phyloP scores from a whole-genome alignment of 2,329 filamentous ascomycete species.

The Talaromyces sp. region DNA sequence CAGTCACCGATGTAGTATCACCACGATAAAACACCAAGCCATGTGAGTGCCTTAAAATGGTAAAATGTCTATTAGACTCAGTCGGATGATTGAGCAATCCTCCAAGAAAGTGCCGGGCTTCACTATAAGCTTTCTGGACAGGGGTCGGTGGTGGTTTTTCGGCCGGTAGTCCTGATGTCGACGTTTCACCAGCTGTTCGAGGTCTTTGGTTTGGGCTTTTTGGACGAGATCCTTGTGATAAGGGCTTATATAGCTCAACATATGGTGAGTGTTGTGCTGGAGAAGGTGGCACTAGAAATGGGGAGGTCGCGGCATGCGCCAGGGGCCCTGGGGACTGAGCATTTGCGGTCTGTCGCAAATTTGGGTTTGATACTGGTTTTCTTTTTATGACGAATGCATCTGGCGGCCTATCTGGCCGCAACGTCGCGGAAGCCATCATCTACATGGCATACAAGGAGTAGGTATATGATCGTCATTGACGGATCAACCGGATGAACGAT shows the following conservation, averaged over 20 bases:
- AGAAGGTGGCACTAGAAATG: conserved; percentile 10
- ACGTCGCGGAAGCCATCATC: conserved; percentile 17
- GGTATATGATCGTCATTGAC: too few species aligned
- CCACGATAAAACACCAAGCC: conserved; percentile 69
- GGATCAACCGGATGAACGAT: too few species aligned
- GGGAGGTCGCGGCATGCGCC: conserved; percentile 14
- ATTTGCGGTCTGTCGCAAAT: conserved; percentile 21
- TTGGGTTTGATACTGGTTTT: conserved; percentile 29
- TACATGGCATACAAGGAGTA: conserved; percentile 1
- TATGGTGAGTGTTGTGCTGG: conserved; percentile 22
- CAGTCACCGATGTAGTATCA: conserved; percentile 62
- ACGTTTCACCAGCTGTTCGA: conserved; percentile 14
- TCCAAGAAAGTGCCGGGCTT: conserved; percentile 67
- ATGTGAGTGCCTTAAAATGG: conserved; percentile 67
- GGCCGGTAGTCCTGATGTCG: background rate
- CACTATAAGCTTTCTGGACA: conserved; percentile 45
- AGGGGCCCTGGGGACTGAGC: conserved; percentile 12
- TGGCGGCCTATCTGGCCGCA: conserved; percentile 13
- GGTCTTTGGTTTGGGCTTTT: conserved; percentile 12
- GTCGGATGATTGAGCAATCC: conserved; percentile 65
- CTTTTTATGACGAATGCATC: conserved; percentile 21
- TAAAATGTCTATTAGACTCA: conserved; percentile 67
- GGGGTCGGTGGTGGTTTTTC: conserved; percentile 16
- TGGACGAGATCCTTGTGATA: background rate
- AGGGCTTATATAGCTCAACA: conserved; percentile 20